Base-by-base conservation (phyloP, 1,139 yeast species). In the Lodderomyces elongisporus region DNA sequence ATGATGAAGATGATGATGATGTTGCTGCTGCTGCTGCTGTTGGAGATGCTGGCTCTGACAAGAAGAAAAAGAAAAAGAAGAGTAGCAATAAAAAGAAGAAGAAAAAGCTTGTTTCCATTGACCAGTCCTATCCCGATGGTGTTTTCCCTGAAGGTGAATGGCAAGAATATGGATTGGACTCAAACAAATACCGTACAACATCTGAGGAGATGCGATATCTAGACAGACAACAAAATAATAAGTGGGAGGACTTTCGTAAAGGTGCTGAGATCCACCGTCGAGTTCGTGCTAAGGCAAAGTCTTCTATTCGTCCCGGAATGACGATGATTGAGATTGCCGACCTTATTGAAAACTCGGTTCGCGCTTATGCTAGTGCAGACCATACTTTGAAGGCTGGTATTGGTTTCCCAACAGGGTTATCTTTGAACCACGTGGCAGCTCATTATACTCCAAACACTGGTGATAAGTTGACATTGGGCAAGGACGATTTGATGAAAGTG, bases 381-480 rank as follows among this genome's bases (percentile, higher is more conserved):
- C 79, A 79, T 34, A 72, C 79, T 33, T 70, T 75, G 39, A 62
- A 58, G 33, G 93, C 89, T 9, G 99, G 99, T 27, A 77, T 89
- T 49, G 99, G 97, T 2, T 91, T 91, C 70, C 99, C 99, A 28
- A 88, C 97, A 8, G 99, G 99, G 36, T 73, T 93, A 33, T 85
- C 96, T 1, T 62, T 89, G 44, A 93, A 91, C 60, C 85, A 89
- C 54, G 83, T 88, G 48, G 99, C 99, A 20, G 98, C 98, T 0
- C 99, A 93, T 58, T 91, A 88, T 59, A 89, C 97, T 0, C 99
- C 99, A 14, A 91, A 91, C 60, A 81, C 94, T 13, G 96, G 96
- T 14, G 98, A 93, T 58, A 85, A 79, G 49, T 73, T 84, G 7
- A 83, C 83, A 1, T 66, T 91, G 46, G 68, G 73, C 38, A 77